Percentiles rank a stretch among this genome's conserved stretches.
Conservation (phyloP, 192 early-diverging fungal genomes). For the Oehlia diaphana region DNA sequence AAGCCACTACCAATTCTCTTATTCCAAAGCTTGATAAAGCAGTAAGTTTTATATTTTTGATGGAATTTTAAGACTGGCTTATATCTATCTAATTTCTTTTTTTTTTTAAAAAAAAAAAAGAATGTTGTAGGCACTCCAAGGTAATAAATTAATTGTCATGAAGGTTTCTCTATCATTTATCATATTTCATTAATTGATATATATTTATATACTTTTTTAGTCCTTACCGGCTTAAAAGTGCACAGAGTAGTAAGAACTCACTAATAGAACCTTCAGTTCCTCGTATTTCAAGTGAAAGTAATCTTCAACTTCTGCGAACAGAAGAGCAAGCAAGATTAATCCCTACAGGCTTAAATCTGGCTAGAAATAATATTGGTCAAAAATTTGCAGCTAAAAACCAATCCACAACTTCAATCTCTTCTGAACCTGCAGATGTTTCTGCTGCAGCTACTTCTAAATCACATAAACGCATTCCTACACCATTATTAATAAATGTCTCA, state of each 20-base stretch:
- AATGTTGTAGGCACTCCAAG: conserved; percentile 36
- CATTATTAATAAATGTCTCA: background rate
- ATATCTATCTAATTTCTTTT: background rate
- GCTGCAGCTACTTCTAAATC: conserved; percentile 20
- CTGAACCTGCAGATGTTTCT: conserved; percentile 28
- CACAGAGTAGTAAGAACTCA: conserved; percentile 14
- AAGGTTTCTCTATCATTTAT: background rate
- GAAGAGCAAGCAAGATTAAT: conserved; percentile 32
- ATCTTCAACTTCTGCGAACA: conserved; percentile 31
- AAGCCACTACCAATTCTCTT: background rate
- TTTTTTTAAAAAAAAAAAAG: conserved; percentile 30
- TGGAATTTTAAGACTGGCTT: background rate
- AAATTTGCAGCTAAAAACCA: conserved; percentile 34
- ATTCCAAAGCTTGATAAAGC: background rate
- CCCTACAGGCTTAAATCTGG: conserved; percentile 26
- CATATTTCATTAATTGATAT: background rate
- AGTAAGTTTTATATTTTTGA: background rate
- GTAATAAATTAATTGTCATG: conserved; percentile 15
- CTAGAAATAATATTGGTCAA: conserved; percentile 27
- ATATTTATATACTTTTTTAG: background rate
- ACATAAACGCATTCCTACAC: background rate
- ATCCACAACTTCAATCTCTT: conserved; percentile 38
- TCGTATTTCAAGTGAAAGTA: conserved; percentile 41
- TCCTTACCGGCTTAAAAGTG: conserved; percentile 12
- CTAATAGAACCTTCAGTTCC: conserved; percentile 29